A percentile compares a stretch with the other conserved stretches of the same genome.
Evolutionary conservation across 257 asterid genomes (phyloP).

Genomic region (Striga asiatica): DNA sequence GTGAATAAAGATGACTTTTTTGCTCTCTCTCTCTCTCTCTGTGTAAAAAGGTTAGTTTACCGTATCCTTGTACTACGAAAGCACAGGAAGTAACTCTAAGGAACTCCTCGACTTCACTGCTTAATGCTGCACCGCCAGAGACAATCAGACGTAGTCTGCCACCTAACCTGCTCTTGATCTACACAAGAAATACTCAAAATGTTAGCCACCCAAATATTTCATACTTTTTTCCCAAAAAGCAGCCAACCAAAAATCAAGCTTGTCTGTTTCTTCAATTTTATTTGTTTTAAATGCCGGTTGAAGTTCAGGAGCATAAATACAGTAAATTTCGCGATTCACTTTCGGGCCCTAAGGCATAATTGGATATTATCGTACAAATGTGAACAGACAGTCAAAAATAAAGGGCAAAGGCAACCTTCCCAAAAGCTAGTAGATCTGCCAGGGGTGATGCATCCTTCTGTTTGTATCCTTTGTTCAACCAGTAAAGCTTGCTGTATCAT

Average conservation of each 20-base stretch:
- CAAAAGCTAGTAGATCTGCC: slow-evolving; percentile 85
- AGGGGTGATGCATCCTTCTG: slow-evolving; percentile 75
- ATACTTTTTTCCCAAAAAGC: too few species aligned
- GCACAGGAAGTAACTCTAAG: slow-evolving; percentile 88
- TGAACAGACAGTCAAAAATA: not conserved
- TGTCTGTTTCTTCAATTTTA: not conserved
- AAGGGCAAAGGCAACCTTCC: slow-evolving; percentile 46
- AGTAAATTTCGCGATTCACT: too few species aligned
- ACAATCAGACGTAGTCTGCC: slow-evolving; percentile 82
- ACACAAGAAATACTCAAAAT: not conserved
- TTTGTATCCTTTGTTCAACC: slow-evolving; percentile 89
- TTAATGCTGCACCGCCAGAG: slow-evolving; percentile 85
- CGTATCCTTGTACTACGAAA: slow-evolving; percentile 86
- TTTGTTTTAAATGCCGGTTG: too few species aligned
- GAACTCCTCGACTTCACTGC: slow-evolving; percentile 87
- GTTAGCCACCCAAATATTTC: too few species aligned
- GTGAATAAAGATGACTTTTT: not conserved
- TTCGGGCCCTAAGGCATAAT: too few species aligned
- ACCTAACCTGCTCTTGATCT: slow-evolving; percentile 82
- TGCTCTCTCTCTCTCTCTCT: too few species aligned
- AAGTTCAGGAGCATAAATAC: too few species aligned
- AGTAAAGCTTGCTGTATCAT: slow-evolving; percentile 67
- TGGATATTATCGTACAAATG: too few species aligned
- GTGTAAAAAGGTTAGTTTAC: slow-evolving; percentile 26
- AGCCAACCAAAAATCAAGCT: not conserved